Base-by-base conservation (phyloP, 2,329 filamentous ascomycete genomes). In the Gnomoniopsis smithogilvyi region DNA sequence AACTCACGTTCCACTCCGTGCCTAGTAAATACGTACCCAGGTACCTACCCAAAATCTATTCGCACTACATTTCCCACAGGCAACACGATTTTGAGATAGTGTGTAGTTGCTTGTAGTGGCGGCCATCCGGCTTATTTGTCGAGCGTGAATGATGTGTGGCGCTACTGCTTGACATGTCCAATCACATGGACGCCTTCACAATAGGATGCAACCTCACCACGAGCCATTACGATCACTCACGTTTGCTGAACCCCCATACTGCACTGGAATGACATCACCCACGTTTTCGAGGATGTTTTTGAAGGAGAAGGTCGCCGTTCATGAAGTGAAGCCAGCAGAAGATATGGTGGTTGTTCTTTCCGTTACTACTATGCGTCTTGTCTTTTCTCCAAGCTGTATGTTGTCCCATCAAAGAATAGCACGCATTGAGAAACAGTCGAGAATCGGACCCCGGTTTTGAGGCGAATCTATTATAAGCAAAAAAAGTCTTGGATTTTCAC, bases 211-310 rank as follows among this genome's bases (percentile, higher is more conserved):
- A 36, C 36, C 26, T 57, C 26, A 43, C 38, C 24, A 7, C 59
- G n/a, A 36, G 22, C 41, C 45, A 43, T 47, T 60, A 30, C 26
- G 26, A 30, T 30, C 26, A 10, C 36, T 30, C 43, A 45, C 49
- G 24, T 50, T 53, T 21, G 43, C 51, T 21, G 34, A 38, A 54
- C 56, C 56, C 51, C 41, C 33, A 47, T 21, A 21, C 30, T 54
- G 46, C 53, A 54, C 50, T 38, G 24, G 49, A 52, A 62, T 62
- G 60, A 60, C 60, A 62, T 62, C 60, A 62, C 60, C n/a, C 21
- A 8, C 7, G 38, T 17, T 11, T n/a, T 43, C 15, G n/a, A n/a
- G n/a, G n/a, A n/a, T n/a, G n/a, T n/a, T n/a, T n/a, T n/a, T n/a
- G 3, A 19, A 45, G 8, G 19, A 19, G 4, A 19, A 41, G 4